A percentile compares a stretch with the other conserved stretches of the same genome.
These are phyloP conservation scores for Ganoderma leucocontextum DNA, from an alignment of 1,284 basidiomycete species.

Conservation along the genomic window DNA sequence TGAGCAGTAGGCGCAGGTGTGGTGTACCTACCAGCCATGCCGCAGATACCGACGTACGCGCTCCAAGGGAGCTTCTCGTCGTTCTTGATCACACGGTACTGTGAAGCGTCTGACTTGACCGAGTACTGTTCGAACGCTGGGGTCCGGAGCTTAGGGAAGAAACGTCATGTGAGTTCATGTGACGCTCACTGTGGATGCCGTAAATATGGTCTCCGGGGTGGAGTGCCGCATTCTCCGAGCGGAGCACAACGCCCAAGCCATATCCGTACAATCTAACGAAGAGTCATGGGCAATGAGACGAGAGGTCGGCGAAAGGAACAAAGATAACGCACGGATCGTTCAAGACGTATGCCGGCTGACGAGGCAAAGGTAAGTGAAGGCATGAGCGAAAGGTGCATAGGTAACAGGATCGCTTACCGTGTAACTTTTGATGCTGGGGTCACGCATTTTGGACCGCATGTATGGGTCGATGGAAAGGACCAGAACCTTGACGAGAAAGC, in stretches of 20 bases:
- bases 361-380: background rate
- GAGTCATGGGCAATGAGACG: background rate
- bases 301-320: background rate
- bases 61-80: constrained; percentile 41
- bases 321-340: background rate
- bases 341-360: background rate
- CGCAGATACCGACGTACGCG: constrained; percentile 41
- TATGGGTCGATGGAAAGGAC: constrained; percentile 59
- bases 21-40: constrained; percentile 41
- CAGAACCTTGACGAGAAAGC: constrained; percentile 58
- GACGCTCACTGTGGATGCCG: constrained; percentile 40
- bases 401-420: constrained; percentile 8
- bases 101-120: constrained; percentile 7
- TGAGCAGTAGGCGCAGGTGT: background rate
- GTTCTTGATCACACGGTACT: constrained; percentile 36
- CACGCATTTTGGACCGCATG: constrained; percentile 48
- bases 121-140: constrained; percentile 37
- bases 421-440: constrained; percentile 18
- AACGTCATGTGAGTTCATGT: background rate
- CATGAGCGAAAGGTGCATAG: background rate
- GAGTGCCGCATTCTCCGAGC: constrained; percentile 49
- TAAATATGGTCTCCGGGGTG: constrained; percentile 55
- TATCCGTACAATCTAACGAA: constrained; percentile 26
- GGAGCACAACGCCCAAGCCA: constrained; percentile 53
- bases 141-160: constrained; percentile 12